Conservation (phyloP, 148 eudicot genomes). For the Cornus kousa region DNA sequence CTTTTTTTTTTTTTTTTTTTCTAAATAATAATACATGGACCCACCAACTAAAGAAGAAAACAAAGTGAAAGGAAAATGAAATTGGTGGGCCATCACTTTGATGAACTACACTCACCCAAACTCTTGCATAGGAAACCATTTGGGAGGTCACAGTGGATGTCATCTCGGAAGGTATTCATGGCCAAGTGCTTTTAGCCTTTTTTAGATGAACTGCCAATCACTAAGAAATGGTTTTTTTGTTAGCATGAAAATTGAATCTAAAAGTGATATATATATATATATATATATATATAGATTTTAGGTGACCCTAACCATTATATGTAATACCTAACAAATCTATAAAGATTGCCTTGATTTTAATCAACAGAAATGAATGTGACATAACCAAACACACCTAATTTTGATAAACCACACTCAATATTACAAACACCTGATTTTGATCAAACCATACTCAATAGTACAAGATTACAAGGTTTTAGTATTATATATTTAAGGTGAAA, state of each 20-base stretch:
- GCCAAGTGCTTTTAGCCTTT: too few relatives aligned
- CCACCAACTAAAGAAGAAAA: not conserved
- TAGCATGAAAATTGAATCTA: not conserved
- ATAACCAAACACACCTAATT: too few relatives aligned
- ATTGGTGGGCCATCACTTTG: not conserved
- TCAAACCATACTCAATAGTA: too few relatives aligned
- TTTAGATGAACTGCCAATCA: not conserved
- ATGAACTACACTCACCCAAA: not conserved
- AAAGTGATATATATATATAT: not conserved
- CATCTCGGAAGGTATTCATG: too few relatives aligned
- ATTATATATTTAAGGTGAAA: too few relatives aligned
- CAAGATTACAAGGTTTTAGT: too few relatives aligned
- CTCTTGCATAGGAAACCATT: not conserved
- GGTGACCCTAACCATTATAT: not conserved
- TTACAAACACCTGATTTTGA: too few relatives aligned
- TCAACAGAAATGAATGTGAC: too few relatives aligned
- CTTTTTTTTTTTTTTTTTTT: too few relatives aligned
- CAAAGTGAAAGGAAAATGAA: not conserved
- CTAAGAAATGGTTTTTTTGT: too few relatives aligned
- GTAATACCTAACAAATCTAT: not conserved
- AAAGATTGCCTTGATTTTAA: not conserved
- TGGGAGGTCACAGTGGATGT: not conserved
- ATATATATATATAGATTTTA: not conserved
- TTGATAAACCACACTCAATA: too few relatives aligned
- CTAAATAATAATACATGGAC: too few relatives aligned